Base-by-base conservation (phyloP, 73 alveolate genomes). In the Vitrella brassicaformis region DNA sequence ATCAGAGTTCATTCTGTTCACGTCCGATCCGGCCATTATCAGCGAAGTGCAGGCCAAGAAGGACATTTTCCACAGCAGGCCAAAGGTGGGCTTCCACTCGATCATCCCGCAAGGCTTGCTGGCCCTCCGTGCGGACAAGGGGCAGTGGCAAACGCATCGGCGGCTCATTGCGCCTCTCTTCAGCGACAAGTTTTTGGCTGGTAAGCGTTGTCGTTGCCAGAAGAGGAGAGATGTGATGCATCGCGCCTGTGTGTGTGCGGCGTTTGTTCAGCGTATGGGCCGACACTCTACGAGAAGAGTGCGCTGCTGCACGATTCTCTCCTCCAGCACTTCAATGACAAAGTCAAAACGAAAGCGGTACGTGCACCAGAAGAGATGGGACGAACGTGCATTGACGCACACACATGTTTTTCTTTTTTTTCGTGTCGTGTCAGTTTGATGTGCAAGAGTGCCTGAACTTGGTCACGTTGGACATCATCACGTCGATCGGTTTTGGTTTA, bases 151-250 rank as follows among this genome's bases (percentile, higher is more conserved):
- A 0, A 14, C 64, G 28, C 80, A 73, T 31, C 80, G 80, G 0
- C 80, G 80, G 0, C 31, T 73, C 72, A 31, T 64, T 14, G 66
- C 80, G 46, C 80, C 80, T 0, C 27, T 73, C 65, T 73, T 73
- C 80, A 73, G 80, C 67, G 80, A 73, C 80, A 73, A 30, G 67
- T 65, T 73, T 66, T 64, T 73, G 80, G 26, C 0, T 32, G 80
- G 80, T 14, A 64, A 73, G 46, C 64, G n/a, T n/a, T n/a, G n/a
- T n/a, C n/a, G n/a, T n/a, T n/a, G n/a, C n/a, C n/a, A n/a, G n/a
- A n/a, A n/a, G n/a, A n/a, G n/a, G n/a, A n/a, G n/a, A n/a, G n/a
- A n/a, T n/a, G n/a, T n/a, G n/a, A n/a, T n/a, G n/a, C n/a, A n/a
- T n/a, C n/a, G n/a, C n/a, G n/a, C n/a, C n/a, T n/a, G n/a, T n/a